Evolutionary conservation across 371 early-diverging fungal species (phyloP).

Genomic region (Mortierella sp.): DNA sequence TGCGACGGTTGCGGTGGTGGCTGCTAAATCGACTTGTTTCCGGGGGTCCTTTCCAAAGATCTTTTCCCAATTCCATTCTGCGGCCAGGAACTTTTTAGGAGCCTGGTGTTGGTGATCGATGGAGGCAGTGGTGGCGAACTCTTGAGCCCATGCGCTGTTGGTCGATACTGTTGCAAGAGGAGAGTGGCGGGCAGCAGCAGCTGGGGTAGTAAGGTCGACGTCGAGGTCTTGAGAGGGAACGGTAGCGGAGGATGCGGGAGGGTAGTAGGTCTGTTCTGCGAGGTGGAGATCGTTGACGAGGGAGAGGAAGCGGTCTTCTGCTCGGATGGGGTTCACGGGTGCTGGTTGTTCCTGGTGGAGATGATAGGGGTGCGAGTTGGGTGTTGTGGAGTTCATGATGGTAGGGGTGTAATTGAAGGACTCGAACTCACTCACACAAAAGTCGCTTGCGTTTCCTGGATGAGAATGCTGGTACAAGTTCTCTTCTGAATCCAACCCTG

Average conservation of each 20-base stretch:
- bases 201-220: background rate
- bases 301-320: slow-evolving; percentile 35
- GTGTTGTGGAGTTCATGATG: background rate
- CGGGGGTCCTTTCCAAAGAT: slow-evolving; percentile 52
- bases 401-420: slow-evolving; percentile 11
- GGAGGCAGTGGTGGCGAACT: slow-evolving; percentile 24
- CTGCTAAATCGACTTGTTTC: slow-evolving; percentile 2
- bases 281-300: slow-evolving; percentile 40
- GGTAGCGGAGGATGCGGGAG: slow-evolving; percentile 35
- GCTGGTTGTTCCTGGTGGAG: background rate
- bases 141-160: slow-evolving; percentile 31
- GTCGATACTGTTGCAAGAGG: background rate
- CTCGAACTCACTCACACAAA: slow-evolving; percentile 37
- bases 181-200: background rate
- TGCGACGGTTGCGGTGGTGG: background rate
- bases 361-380: background rate
- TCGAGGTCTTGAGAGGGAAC: background rate
- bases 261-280: slow-evolving; percentile 47
- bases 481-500: slow-evolving; percentile 28
- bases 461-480: background rate
- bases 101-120: background rate
- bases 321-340: slow-evolving; percentile 16
- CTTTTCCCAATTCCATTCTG: slow-evolving; percentile 57
- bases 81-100: slow-evolving; percentile 28
- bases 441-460: background rate